Base-by-base conservation (phyloP, 2,329 filamentous ascomycete genomes). In the Aspergillus ruber region DNA sequence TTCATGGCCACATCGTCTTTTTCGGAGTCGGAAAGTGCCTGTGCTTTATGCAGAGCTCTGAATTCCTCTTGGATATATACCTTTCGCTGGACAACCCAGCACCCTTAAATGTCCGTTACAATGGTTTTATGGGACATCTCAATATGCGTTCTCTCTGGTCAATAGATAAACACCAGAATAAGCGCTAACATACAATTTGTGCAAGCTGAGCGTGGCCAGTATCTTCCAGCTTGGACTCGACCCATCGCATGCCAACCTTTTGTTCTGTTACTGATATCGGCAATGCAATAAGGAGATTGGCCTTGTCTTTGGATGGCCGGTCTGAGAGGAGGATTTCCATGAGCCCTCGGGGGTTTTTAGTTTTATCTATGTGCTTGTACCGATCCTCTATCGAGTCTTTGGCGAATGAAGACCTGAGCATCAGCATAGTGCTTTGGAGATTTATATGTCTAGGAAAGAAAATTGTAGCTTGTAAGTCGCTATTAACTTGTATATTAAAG, bases 361-460 rank as follows among this genome's bases (percentile, higher is more conserved):
- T 43, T 49, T 51, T 8, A 9, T 9, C 4, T 27, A 27, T 10
- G 25, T 27, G 9, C 43, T 17, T 46, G 48, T 47, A 29, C 50
- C 32, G 33, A 44, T 15, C 35, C 47, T 43, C 42, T 32, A 39
- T 15, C 25, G 38, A 36, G 44, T 32, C 33, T 48, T 27, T 27
- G 29, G 25, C 8, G 9, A 3, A 27, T 23, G 7, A 8, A 23
- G 23, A 23, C 23, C 8, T 8, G 23, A 6, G 8, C 4, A 20
- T 20, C 20, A 20, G 20, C 20, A 20, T 20, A 4, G 20, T 20
- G 20, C 20, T 20, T 20, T 20, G 20, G 20, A 20, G 1, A 20
- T 20, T 20, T 20, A 20, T 20, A 20, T 20, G 20, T 20, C 20
- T 20, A 20, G 20, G 20, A 20, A 20, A 4, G 20, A 20, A 20